Percentiles rank a stretch among this genome's conserved stretches.
Evolutionary conservation across 805 yeast genomes (phyloP).

Genomic region (Saturnispora diversa): DNA sequence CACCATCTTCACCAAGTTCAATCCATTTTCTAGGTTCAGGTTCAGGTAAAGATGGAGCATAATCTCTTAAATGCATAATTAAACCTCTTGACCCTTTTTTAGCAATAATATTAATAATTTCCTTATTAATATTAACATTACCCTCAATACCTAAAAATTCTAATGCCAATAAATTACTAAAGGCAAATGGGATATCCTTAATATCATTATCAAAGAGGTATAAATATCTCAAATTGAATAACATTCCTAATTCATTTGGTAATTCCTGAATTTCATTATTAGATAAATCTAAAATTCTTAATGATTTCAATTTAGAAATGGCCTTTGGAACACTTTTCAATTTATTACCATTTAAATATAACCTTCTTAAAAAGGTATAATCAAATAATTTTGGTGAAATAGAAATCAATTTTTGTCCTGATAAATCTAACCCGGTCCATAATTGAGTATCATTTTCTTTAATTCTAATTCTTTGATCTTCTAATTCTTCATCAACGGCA

Average conservation of each 20-base stretch:
- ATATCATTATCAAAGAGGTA: constrained; percentile 85
- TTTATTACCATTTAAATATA: constrained; percentile 82
- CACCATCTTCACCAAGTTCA: constrained; percentile 69
- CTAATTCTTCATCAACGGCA: constrained; percentile 51
- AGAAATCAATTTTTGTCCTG: constrained; percentile 76
- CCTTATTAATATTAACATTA: constrained; percentile 62
- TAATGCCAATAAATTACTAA: constrained; percentile 78
- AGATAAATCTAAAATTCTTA: constrained; percentile 80
- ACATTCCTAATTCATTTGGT: constrained; percentile 80
- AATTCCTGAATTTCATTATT: constrained; percentile 61
- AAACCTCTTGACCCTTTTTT: constrained; percentile 81
- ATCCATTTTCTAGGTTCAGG: constrained; percentile 81
- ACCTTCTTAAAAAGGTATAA: constrained; percentile 75
- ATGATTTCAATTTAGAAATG: constrained; percentile 58
- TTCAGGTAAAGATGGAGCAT: constrained; percentile 56
- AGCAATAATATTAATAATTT: constrained; percentile 57
- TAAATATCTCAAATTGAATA: constrained; percentile 71
- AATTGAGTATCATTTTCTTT: constrained; percentile 63
- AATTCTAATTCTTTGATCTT: constrained; percentile 54
- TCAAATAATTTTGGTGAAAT: constrained; percentile 69
- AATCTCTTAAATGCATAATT: constrained; percentile 73
- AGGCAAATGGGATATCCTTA: constrained; percentile 66
- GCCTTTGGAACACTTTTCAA: constrained; percentile 58
- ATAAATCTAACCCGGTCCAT: constrained; percentile 90
- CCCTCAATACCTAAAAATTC: constrained; percentile 92